Conservation (phyloP, 805 yeast species). For the Monosporozyma yasuniensis region DNA sequence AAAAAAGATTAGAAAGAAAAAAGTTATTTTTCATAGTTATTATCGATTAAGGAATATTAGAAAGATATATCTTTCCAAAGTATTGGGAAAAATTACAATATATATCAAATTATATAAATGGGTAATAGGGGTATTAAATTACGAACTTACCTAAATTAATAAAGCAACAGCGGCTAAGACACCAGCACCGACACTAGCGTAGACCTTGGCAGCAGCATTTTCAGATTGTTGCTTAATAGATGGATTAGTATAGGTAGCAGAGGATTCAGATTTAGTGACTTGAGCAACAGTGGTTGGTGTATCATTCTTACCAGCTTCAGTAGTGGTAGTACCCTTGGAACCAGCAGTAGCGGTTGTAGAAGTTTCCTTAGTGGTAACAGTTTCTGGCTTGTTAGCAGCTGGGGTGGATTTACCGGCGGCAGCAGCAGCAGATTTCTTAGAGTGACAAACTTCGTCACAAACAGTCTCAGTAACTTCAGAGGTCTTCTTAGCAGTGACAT, state of each 20-base stretch:
- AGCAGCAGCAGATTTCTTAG: constrained; percentile 6
- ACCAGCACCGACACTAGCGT: constrained; percentile 9
- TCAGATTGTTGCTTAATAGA: constrained; percentile 9
- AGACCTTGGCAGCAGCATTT: constrained; percentile 8
- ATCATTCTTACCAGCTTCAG: background rate
- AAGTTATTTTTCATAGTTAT: too few species aligned
- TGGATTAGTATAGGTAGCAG: constrained; percentile 3
- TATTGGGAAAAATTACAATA: background rate
- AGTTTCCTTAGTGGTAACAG: constrained; percentile 2
- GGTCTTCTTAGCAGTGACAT: background rate
- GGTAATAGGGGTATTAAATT: background rate
- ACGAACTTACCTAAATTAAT: constrained; percentile 1
- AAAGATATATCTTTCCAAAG: background rate
- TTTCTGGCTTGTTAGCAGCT: background rate
- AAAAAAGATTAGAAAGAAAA: too few species aligned
- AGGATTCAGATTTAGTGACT: constrained; percentile 1
- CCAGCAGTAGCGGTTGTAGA: background rate
- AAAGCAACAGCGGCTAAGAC: constrained; percentile 9
- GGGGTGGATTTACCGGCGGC: constrained; percentile 2
- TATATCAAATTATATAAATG: background rate
- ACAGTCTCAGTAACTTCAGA: constrained; percentile 7
- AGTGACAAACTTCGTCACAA: constrained; percentile 10
- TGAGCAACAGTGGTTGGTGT: constrained; percentile 2
- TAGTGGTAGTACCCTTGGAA: too few species aligned
- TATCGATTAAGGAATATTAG: too few species aligned